phyloP scores from a whole-genome alignment of 1,284 basidiomycete species.

The Puccinia novopanici region DNA sequence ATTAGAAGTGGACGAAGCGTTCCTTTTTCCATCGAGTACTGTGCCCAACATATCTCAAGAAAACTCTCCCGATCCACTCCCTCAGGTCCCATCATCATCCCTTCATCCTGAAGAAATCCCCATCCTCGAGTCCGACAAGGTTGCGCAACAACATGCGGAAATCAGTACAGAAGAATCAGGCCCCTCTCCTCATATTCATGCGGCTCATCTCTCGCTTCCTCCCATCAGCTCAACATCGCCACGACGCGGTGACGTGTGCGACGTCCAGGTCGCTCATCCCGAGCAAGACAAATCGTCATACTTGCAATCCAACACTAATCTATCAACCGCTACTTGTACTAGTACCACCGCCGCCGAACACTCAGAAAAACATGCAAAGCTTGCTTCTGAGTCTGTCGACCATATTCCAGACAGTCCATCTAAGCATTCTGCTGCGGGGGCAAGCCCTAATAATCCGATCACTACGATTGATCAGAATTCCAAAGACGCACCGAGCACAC shows the following conservation, averaged over 20 bases:
- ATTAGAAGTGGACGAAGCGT: slow-evolving; percentile 45
- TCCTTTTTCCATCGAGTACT: background rate
- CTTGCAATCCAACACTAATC: background rate
- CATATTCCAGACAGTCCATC: background rate
- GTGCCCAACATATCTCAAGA: background rate
- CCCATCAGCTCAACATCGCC: background rate
- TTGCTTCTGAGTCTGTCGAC: background rate
- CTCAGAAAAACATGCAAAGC: background rate
- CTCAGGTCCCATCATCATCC: background rate
- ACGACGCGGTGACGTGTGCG: background rate
- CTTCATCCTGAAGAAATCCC: background rate
- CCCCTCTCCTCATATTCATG: background rate
- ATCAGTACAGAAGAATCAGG: background rate
- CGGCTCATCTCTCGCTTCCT: background rate
- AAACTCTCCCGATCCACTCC: background rate
- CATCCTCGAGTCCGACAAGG: background rate
- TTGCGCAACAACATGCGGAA: background rate
- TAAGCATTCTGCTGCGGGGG: background rate
- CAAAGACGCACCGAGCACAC: background rate
- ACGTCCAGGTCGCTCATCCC: background rate
- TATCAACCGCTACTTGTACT: background rate
- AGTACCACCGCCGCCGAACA: background rate
- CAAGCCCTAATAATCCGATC: background rate
- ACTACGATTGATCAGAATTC: background rate
- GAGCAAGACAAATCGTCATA: background rate